Conservation (phyloP, 139 green algal species). For the Tetradesmus lagerheimii region DNA sequence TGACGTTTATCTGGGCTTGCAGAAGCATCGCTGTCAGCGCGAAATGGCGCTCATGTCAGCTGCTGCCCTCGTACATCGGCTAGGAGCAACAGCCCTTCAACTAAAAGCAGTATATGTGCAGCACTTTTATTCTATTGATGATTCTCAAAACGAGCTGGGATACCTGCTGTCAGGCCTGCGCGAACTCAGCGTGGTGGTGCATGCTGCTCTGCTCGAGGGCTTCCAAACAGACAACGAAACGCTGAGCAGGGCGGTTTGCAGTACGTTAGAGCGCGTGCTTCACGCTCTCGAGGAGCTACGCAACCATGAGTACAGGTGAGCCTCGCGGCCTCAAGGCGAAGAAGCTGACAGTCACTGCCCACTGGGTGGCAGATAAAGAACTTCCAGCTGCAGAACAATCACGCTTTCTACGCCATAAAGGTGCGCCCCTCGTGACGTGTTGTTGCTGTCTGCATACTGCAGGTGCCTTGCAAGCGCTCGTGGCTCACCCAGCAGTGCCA, state of each 20-base stretch:
- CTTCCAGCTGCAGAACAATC: too few relatives aligned
- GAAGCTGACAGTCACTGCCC: not conserved
- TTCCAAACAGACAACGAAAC: not conserved
- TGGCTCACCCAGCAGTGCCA: not conserved
- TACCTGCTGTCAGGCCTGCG: not conserved
- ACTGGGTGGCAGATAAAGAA: not conserved
- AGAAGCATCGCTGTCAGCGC: not conserved
- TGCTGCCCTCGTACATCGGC: not conserved
- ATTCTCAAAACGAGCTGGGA: not conserved
- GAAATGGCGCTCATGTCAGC: not conserved
- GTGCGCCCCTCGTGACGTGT: too few relatives aligned
- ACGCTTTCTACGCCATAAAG: too few relatives aligned
- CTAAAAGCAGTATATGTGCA: not conserved
- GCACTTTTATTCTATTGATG: not conserved
- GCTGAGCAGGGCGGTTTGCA: not conserved
- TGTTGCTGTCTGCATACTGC: not conserved
- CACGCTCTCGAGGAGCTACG: not conserved
- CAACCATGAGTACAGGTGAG: not conserved
- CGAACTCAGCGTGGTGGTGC: not conserved
- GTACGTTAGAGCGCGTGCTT: not conserved
- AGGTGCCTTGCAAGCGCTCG: not conserved
- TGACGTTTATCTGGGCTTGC: too few relatives aligned
- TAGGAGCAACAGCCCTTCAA: not conserved
- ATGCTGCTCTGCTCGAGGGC: not conserved
- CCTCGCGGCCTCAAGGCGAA: not conserved